phyloP scores from a whole-genome alignment of 2,329 filamentous ascomycete species.

The Pyricularia grisea region DNA sequence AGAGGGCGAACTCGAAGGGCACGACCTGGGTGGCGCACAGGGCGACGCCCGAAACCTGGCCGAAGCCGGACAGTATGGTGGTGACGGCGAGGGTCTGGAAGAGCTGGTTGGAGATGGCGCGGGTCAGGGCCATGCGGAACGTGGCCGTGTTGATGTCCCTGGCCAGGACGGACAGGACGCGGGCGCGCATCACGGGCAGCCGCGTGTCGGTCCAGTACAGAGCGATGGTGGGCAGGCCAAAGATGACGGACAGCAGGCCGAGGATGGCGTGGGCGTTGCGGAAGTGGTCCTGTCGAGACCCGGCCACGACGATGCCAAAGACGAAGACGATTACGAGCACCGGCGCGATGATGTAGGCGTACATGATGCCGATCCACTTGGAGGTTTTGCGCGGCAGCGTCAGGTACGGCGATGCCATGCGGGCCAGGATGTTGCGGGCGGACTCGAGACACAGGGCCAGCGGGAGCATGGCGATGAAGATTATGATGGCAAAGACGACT shows the following conservation, averaged over 20 bases:
- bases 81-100: slow-evolving; percentile 15
- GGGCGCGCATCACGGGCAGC: slow-evolving; percentile 1
- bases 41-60: slow-evolving; percentile 16
- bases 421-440: slow-evolving; percentile 15
- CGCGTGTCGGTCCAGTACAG: slow-evolving; percentile 17
- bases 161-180: not conserved
- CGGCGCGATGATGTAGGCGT: slow-evolving; percentile 17
- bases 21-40: slow-evolving; percentile 19
- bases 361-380: slow-evolving; percentile 15
- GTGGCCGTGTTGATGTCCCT: slow-evolving; percentile 3
- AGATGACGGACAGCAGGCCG: slow-evolving; percentile 10
- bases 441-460: slow-evolving; percentile 18
- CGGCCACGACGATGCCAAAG: slow-evolving; percentile 16
- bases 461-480: slow-evolving; percentile 17
- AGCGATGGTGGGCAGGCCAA: slow-evolving; percentile 9
- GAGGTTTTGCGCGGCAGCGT: slow-evolving; percentile 15
- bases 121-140: slow-evolving; percentile 6
- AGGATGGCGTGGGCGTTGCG: slow-evolving; percentile 19
- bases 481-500: slow-evolving; percentile 17
- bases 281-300: slow-evolving; percentile 16
- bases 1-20: slow-evolving; percentile 16
- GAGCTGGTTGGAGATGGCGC: slow-evolving; percentile 16
- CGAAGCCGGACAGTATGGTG: slow-evolving; percentile 18
- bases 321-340: slow-evolving; percentile 15
- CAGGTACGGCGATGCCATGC: slow-evolving; percentile 10